Conservation (phyloP, 1,284 basidiomycete genomes). For the Phaffia rhodozyma region DNA sequence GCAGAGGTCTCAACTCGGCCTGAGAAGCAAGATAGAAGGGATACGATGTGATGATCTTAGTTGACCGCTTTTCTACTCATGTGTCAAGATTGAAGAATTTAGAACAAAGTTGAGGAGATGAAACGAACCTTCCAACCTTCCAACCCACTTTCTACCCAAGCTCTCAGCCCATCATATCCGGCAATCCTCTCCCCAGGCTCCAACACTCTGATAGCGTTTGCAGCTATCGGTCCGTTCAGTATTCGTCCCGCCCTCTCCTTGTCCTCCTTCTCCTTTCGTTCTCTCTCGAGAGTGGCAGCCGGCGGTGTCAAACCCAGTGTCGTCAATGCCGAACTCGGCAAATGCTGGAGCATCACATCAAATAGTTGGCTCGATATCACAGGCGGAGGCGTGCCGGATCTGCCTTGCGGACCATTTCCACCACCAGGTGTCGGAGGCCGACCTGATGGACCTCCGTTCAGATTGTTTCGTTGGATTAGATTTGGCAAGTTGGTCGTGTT, state of each 20-base stretch:
- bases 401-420: background rate
- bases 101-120: slow-evolving; percentile 49
- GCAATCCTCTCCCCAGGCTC: slow-evolving; percentile 68
- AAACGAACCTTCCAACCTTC: slow-evolving; percentile 88
- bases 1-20: slow-evolving; percentile 84
- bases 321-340: background rate
- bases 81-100: background rate
- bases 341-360: slow-evolving; percentile 1
- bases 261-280: background rate
- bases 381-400: background rate
- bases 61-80: background rate
- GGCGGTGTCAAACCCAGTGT: slow-evolving; percentile 4
- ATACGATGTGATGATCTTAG: background rate
- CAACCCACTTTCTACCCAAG: slow-evolving; percentile 44
- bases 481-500: slow-evolving; percentile 11
- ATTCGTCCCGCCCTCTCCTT: background rate
- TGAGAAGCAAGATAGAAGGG: slow-evolving; percentile 28
- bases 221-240: background rate
- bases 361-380: background rate
- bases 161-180: slow-evolving; percentile 65
- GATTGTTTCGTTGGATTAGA: slow-evolving; percentile 4
- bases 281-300: background rate
- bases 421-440: too few species aligned
- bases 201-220: slow-evolving; percentile 36
- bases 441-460: too few species aligned